Base-by-base conservation (phyloP, 345 rosid genomes). In the Kernera saxatilis region DNA sequence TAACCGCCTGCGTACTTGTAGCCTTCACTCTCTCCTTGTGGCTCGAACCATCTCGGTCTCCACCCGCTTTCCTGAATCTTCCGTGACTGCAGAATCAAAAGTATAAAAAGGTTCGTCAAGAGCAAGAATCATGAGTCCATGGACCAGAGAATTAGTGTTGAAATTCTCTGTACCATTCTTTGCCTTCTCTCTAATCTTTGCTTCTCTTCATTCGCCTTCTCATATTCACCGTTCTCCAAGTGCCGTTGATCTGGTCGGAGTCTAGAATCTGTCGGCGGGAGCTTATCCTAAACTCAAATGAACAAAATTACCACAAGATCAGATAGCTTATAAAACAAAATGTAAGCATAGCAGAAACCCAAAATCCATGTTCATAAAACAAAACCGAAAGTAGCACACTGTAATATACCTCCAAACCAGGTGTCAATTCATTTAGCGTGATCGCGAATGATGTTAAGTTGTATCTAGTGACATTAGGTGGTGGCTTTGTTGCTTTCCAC, bases 141-240 rank as follows among this genome's bases (percentile, higher is more conserved):
- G 13, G 35, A 13, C 61, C 22, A 69, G 49, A 27, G 33, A 11
- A 12, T 15, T 25, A 26, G 43, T 11, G 43, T 44, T 33, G 32
- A 23, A 52, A 68, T 4, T 8, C 37, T 69, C 21, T 56, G 26
- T 91, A 89, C 99, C 96, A 91, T 83, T 84, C 97, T 89, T 69
- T 94, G 99, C 73, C 99, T 82, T 84, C 78, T 80, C 84, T 94
- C 97, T 76, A 94, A 63, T 48, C 99, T 84, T 41, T 88, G 98
- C 70, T 94, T 94, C 87, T 91, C 99, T 4, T 73, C 83, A 70
- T 94, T 91, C 51, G 98, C 98, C 84, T 83, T 88, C 69, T 89
- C 98, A 77, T 94, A 94, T 77, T 94, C 99, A 36, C 99, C 99
- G 36, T 94, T 94, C 86, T 94, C 99, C 65, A 91, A 78, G 81